Percentiles rank a stretch among this genome's conserved stretches.
Conservation (phyloP, 75 land plant genomes). For the Picea sitchensis region DNA sequence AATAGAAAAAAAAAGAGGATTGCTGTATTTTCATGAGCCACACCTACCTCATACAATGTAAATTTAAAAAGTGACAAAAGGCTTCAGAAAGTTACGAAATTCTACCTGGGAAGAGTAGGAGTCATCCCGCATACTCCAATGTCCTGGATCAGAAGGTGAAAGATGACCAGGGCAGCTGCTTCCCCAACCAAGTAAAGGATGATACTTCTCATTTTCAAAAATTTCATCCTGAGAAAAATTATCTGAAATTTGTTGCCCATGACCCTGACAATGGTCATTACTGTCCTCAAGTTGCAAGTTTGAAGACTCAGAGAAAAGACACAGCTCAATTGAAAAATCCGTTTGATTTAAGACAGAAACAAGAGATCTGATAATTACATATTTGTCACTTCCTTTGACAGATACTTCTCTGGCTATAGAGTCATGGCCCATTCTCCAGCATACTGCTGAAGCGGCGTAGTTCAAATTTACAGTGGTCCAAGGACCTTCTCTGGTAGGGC, state of each 20-base stretch:
- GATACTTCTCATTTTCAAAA: constrained; percentile 76
- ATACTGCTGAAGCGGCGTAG: constrained; percentile 77
- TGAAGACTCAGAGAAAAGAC: constrained; percentile 33
- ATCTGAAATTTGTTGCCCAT: constrained; percentile 12
- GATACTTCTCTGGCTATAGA: constrained; percentile 78
- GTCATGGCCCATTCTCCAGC: constrained; percentile 75
- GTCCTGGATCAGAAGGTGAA: constrained; percentile 42
- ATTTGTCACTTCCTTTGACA: constrained; percentile 63
- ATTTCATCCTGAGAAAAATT: constrained; percentile 51
- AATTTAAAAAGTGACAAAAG: background rate
- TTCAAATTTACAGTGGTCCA: constrained; percentile 86
- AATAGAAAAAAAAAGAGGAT: background rate
- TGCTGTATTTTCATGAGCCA: background rate
- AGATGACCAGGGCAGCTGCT: constrained; percentile 30
- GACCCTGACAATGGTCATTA: background rate
- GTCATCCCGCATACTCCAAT: constrained; percentile 37
- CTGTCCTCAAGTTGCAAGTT: background rate
- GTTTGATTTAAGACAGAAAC: constrained; percentile 75
- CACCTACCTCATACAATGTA: background rate
- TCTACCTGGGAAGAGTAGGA: constrained; percentile 29
- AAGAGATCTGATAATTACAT: constrained; percentile 74
- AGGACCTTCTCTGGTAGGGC: constrained; percentile 64
- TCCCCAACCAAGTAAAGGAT: constrained; percentile 67
- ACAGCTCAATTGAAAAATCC: constrained; percentile 62
- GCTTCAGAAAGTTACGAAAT: background rate